Evolutionary conservation across 805 yeast species (phyloP).

Genomic region (Ogataea populi-albae): DNA sequence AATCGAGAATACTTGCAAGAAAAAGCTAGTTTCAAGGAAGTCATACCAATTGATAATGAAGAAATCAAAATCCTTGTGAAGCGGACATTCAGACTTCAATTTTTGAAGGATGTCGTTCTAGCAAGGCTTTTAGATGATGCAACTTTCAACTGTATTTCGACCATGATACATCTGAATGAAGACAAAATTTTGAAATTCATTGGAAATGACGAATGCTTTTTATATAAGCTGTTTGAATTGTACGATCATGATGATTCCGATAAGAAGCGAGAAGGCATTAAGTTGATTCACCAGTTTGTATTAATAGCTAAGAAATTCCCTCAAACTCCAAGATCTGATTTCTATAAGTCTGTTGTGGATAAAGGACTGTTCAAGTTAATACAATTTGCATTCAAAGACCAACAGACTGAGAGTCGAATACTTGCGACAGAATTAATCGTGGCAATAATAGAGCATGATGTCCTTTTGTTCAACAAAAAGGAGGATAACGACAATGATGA

Average conservation of each 20-base stretch:
- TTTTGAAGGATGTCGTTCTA: constrained; percentile 81
- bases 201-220: constrained; percentile 48
- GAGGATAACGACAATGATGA: constrained; percentile 15
- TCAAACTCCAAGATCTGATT: constrained; percentile 56
- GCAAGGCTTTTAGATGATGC: constrained; percentile 82
- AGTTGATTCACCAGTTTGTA: constrained; percentile 76
- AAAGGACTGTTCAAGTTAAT: constrained; percentile 70
- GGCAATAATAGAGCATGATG: constrained; percentile 81
- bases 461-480: constrained; percentile 47
- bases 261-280: constrained; percentile 65
- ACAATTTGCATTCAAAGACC: constrained; percentile 64
- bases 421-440: constrained; percentile 79
- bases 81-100: constrained; percentile 74
- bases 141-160: constrained; percentile 61
- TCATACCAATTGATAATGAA: constrained; percentile 57
- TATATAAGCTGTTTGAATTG: constrained; percentile 55
- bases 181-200: constrained; percentile 61
- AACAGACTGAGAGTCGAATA: constrained; percentile 48
- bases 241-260: constrained; percentile 37
- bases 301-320: constrained; percentile 68
- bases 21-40: constrained; percentile 64
- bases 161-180: constrained; percentile 67
- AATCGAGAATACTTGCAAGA: constrained; percentile 64
- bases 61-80: constrained; percentile 56
- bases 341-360: constrained; percentile 61